Evolutionary conservation across 2,329 filamentous ascomycete species (phyloP), one percentile per base, ranked within the genome.

Genomic region (Didymella glomerata): DNA sequence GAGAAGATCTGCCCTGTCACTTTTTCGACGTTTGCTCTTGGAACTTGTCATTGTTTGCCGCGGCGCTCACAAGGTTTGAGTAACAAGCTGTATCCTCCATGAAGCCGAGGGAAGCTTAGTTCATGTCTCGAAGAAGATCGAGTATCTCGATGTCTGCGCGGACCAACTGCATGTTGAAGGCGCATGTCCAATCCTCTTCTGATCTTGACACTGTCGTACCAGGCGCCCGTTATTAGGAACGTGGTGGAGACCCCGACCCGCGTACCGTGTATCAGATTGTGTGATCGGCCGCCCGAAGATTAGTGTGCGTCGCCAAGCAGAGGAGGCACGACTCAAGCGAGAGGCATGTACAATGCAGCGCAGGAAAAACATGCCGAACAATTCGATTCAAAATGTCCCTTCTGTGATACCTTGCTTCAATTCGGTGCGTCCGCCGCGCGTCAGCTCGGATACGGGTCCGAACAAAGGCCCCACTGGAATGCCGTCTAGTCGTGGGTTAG

Each of bases 391-490:
- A 4, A 36, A 36, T 48, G 24, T 24, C 24, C 16, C 22, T 50
- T 13, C 41, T 44, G 30, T 41, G 38, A 49, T 49, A 40, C 18
- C 40, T 45, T 59, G 50, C 16, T 32, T 50, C 34, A 9, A 25
- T 8, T 16, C 9, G 38, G 38, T n/a, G 25, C 41, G 50, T 42
- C n/a, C 46, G 56, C 50, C 41, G 51, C 46, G 47, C 56, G 56
- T 47, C 20, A 10, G 9, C 46, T 38, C 22, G 32, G 38, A 44
- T 51, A 42, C 41, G 56, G 20, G 32, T 57, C 48, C 54, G 54
- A 53, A 48, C 38, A 7, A 36, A 24, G 56, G 49, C 56, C 56
- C 56, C 53, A 50, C 49, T 48, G 56, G 50, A 54, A 54, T 54
- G 56, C 32, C 28, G 32, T 54, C 50, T 51, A 47, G 40, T 36